Percentiles rank a stretch among this genome's conserved stretches.
Evolutionary conservation across 164 flowering plant genomes (phyloP).

Genomic region (Berberis thunbergii): DNA sequence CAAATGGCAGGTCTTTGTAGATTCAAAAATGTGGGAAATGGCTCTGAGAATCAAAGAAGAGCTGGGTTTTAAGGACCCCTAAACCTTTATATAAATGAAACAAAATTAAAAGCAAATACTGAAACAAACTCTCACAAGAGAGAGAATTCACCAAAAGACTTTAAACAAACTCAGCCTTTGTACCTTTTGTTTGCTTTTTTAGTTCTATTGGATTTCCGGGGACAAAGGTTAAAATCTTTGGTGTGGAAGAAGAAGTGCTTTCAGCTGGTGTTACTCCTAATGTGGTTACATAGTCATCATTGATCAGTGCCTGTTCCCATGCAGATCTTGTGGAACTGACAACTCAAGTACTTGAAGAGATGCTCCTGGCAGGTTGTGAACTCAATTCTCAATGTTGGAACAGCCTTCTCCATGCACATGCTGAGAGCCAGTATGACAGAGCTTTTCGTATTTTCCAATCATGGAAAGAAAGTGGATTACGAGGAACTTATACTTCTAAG

Average conservation of each 20-base stretch:
- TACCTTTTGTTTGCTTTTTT: no score
- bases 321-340: slow-evolving; percentile 78
- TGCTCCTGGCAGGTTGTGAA: slow-evolving; percentile 67
- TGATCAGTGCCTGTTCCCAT: slow-evolving; percentile 88
- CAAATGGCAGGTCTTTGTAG: slow-evolving; percentile 61
- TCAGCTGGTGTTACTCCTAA: slow-evolving; percentile 73
- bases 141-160: no score
- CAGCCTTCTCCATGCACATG: no score
- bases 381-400: slow-evolving; percentile 81
- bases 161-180: no score
- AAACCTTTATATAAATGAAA: no score
- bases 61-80: no score
- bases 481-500: slow-evolving; percentile 8
- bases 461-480: slow-evolving; percentile 43
- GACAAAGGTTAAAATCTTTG: no score
- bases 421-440: slow-evolving; percentile 81
- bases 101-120: no score
- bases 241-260: slow-evolving; percentile 45
- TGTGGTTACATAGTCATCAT: slow-evolving; percentile 74
- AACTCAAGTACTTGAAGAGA: slow-evolving; percentile 61
- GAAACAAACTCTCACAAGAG: no score
- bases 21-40: slow-evolving; percentile 84
- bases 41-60: slow-evolving; percentile 58
- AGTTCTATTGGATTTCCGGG: no score
- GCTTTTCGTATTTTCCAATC: slow-evolving; percentile 70